Evolutionary conservation across 73 alveolate genomes (phyloP), one percentile per base, ranked within the genome.

Genomic region (Loxodes magnus): DNA sequence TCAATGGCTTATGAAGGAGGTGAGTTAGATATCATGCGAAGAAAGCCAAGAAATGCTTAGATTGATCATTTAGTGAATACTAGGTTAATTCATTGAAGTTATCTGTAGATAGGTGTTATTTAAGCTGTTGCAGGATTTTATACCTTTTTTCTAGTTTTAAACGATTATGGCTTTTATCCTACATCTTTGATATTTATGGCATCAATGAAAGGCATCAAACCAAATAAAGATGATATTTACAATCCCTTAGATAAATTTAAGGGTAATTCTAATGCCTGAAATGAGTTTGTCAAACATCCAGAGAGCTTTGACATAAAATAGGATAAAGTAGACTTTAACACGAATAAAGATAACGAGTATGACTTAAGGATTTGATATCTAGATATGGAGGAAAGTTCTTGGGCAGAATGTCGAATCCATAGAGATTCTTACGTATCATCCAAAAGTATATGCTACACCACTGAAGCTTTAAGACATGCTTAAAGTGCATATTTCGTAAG

Each of bases 1-100:
- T 75, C 93, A 28, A 73, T 85, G 43, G 94, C 98, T 30, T 85
- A 88, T 81, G 98, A 88, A 43, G 66, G 71, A 9, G 87, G 95
- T n/a, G 98, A 89, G 46, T 52, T 76, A 19, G 98, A 90, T 46
- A 86, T 89, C 38, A 76, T 89, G 86, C 76, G 82, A 20, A 65
- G 92, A 58, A 74, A 61, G 41, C 98, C 98, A 7, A 67, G 98
- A 35, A 88, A 81, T 64, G 70, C 79, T 44, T 79, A 85, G 74
- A 59, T 66, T 22, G 98, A 88, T 38, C 86, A 81, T 57, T 64
- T 88, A 15, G 88, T 86, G 21, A 71, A 91, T 2, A 53, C 73
- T 10, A 74, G 78, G 52, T 42, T 86, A 42, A 71, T 86, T 25
- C 56, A 74, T 10, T 69, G 53, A 59, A 79, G 87, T 2, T 86